phyloP scores from a whole-genome alignment of 345 rosid species.

The Combretum micranthum region DNA sequence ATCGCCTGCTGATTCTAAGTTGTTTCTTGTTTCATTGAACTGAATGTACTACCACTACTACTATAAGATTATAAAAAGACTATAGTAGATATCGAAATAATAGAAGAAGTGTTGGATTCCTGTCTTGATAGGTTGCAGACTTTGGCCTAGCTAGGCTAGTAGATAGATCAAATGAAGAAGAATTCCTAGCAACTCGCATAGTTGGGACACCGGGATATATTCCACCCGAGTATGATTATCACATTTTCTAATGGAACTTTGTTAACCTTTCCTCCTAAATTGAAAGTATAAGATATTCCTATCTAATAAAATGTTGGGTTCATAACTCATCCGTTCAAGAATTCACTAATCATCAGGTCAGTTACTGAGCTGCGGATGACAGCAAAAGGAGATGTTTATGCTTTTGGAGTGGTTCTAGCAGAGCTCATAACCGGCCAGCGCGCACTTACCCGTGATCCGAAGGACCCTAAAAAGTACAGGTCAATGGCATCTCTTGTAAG shows the following conservation, averaged over 20 bases:
- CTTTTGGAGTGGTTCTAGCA: slow-evolving; percentile 34
- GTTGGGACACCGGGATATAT: slow-evolving; percentile 36
- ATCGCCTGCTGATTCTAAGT: too few species aligned
- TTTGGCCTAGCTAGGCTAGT: slow-evolving; percentile 31
- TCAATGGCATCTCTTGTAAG: slow-evolving; percentile 22
- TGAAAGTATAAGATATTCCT: too few species aligned
- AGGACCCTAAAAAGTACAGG: slow-evolving; percentile 17
- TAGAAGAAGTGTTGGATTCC: background rate
- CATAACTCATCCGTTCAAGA: too few species aligned
- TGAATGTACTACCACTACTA: too few species aligned
- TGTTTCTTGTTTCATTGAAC: too few species aligned
- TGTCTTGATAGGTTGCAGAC: slow-evolving; percentile 20
- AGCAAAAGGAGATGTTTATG: slow-evolving; percentile 29
- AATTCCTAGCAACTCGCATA: slow-evolving; percentile 14
- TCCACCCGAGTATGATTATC: slow-evolving; percentile 27
- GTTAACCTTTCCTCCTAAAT: too few species aligned
- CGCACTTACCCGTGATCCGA: slow-evolving; percentile 18
- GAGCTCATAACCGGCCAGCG: slow-evolving; percentile 34
- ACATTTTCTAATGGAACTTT: background rate
- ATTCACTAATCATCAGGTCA: slow-evolving; percentile 10
- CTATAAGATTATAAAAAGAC: background rate
- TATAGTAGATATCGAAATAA: background rate
- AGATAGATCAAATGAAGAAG: slow-evolving; percentile 27
- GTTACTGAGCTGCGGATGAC: slow-evolving; percentile 27
- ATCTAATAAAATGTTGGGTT: too few species aligned